These are phyloP conservation scores for Cryptosporidium sp. DNA, from an alignment of 169 alveolate genomes.

Conservation along the genomic window DNA sequence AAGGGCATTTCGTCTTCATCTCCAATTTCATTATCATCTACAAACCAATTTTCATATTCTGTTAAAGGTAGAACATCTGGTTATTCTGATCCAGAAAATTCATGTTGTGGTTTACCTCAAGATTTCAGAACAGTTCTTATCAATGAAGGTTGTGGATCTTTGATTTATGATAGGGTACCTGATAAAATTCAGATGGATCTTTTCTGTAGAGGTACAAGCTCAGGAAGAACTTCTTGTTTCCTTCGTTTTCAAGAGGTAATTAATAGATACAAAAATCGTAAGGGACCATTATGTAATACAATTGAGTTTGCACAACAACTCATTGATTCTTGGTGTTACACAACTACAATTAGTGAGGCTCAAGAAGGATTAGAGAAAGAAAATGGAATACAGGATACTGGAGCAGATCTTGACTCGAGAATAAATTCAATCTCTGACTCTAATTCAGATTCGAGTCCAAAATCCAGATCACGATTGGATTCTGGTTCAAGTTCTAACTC, in stretches of 20 bases:
- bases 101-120: slow-evolving; percentile 31
- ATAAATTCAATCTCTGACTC: neutral
- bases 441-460: neutral
- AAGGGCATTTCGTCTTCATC: neutral
- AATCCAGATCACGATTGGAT: neutral
- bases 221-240: slow-evolving; percentile 60
- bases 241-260: slow-evolving; percentile 75
- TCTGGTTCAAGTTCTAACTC: neutral
- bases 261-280: slow-evolving; percentile 45
- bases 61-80: neutral
- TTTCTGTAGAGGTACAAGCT: slow-evolving; percentile 48
- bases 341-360: slow-evolving; percentile 9
- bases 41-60: neutral
- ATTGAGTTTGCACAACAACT: slow-evolving; percentile 75
- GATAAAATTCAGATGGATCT: slow-evolving; percentile 27
- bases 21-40: neutral
- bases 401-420: neutral
- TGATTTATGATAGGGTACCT: slow-evolving; percentile 57
- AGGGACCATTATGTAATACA: slow-evolving; percentile 78
- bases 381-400: neutral
- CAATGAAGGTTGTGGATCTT: slow-evolving; percentile 48
- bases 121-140: slow-evolving; percentile 33
- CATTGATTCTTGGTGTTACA: slow-evolving; percentile 81
- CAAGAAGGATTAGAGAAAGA: neutral
- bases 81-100: neutral